phyloP scores from a whole-genome alignment of 164 flowering plant species.

The Paratinospora sagittata region DNA sequence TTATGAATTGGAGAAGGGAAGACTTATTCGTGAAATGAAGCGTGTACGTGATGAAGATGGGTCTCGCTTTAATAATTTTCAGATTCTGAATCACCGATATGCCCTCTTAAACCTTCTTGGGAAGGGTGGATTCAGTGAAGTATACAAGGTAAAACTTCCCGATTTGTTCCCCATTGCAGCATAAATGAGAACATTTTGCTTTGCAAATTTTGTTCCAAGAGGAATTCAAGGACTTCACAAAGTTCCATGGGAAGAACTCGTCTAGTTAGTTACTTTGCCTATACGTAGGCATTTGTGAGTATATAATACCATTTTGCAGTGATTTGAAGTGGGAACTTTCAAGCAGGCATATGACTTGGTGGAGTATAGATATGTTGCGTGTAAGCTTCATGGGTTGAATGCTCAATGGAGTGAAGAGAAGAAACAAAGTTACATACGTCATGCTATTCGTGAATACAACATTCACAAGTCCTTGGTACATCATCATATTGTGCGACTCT shows the following conservation, averaged over 20 bases:
- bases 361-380: conserved; percentile 93
- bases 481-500: conserved; percentile 87
- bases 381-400: conserved; percentile 96
- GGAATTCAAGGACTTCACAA: background rate
- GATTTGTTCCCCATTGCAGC: background rate
- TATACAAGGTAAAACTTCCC: conserved; percentile 65
- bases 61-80: conserved; percentile 91
- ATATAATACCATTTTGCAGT: conserved; percentile 40
- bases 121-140: conserved; percentile 98
- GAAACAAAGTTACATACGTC: conserved; percentile 96
- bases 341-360: conserved; percentile 97
- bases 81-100: conserved; percentile 81
- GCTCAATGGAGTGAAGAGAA: conserved; percentile 99
- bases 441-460: conserved; percentile 93
- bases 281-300: conserved; percentile 39
- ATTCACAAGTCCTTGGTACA: conserved; percentile 94
- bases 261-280: conserved; percentile 26
- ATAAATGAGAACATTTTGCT: background rate
- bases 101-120: conserved; percentile 97
- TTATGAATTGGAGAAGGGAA: conserved; percentile 90
- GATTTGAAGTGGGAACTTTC: conserved; percentile 58
- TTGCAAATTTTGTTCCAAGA: background rate
- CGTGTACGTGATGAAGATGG: conserved; percentile 98
- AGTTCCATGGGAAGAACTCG: background rate
- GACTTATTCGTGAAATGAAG: conserved; percentile 97